A percentile compares a stretch with the other conserved stretches of the same genome.
Evolutionary conservation across 371 early-diverging fungal species (phyloP).

Genomic region (Cokeromyces recurvatus): DNA sequence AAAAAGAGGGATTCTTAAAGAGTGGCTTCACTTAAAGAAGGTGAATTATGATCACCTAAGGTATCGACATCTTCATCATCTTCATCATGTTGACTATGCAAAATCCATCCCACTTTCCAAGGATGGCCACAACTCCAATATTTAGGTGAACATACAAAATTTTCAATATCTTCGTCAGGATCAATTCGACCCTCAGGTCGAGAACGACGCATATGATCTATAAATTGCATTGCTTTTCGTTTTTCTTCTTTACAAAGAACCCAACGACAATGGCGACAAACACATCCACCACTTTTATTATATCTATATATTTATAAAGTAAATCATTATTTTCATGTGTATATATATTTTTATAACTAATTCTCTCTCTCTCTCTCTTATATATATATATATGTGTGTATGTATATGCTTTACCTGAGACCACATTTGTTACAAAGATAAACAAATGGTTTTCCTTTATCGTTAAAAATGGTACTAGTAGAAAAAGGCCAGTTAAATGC

Average conservation of each 20-base stretch:
- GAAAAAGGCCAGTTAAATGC: constrained; percentile 51
- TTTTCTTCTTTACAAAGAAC: constrained; percentile 51
- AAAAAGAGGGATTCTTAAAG: no score
- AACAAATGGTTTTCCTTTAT: constrained; percentile 43
- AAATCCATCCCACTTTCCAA: constrained; percentile 49
- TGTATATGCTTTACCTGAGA: no score
- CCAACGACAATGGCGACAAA: constrained; percentile 48
- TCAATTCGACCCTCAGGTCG: constrained; percentile 32
- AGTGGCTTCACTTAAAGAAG: no score
- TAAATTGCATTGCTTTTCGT: constrained; percentile 38
- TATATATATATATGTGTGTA: no score
- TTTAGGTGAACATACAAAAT: constrained; percentile 43
- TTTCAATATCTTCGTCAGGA: constrained; percentile 37
- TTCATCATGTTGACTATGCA: constrained; percentile 18
- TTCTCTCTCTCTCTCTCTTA: no score
- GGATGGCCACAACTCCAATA: constrained; percentile 43
- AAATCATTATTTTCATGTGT: no score
- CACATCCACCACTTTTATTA: constrained; percentile 45
- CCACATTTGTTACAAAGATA: constrained; percentile 53
- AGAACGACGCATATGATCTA: constrained; percentile 35
- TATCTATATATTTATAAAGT: constrained; percentile 22
- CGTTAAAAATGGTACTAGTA: constrained; percentile 26
- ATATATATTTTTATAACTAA: no score
- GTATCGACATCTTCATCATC: constrained; percentile 18
- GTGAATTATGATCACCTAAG: no score